Evolutionary conservation across 768 basidiomycete genomes (phyloP).

Genomic region (Strobilomyces confusus): DNA sequence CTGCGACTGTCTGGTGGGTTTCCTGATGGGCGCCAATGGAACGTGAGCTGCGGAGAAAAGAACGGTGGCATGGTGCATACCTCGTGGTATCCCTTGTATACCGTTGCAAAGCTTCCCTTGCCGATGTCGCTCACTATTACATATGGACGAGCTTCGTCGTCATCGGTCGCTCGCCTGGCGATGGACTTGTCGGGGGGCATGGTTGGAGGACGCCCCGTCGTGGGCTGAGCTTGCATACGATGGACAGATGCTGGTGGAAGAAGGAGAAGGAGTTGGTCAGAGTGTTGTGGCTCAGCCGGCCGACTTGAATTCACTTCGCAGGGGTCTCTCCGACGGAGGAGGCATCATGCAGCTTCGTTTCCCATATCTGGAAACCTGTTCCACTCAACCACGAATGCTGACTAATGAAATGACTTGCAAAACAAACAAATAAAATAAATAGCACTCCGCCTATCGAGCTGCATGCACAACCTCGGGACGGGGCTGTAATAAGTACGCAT

Average conservation of each 20-base stretch:
- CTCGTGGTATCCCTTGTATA: conserved; percentile 90
- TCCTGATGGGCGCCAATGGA: conserved; percentile 45
- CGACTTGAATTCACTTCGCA: conserved; percentile 22
- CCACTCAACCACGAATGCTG: conserved; percentile 18
- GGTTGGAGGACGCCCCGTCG: conserved; percentile 17
- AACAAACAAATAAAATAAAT: not conserved
- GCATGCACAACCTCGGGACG: no score
- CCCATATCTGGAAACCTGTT: conserved; percentile 27
- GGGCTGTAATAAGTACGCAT: no score
- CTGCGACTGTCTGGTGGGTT: conserved; percentile 75
- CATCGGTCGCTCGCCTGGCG: conserved; percentile 40
- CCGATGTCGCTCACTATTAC: conserved; percentile 74
- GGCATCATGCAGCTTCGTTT: conserved; percentile 18
- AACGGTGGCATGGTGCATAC: conserved; percentile 40
- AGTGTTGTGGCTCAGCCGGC: conserved; percentile 14
- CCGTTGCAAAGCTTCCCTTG: conserved; percentile 93
- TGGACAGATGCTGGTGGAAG: conserved; percentile 9
- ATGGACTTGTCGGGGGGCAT: conserved; percentile 28
- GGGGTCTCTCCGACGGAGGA: conserved; percentile 16
- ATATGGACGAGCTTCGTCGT: conserved; percentile 73
- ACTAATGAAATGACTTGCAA: conserved; percentile 8
- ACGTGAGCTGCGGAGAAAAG: not conserved
- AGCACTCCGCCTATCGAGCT: no score
- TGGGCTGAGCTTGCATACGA: conserved; percentile 20
- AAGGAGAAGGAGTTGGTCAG: conserved; percentile 9